A percentile compares a stretch with the other conserved stretches of the same genome.
These are phyloP conservation scores for Arachis hypogaea DNA, from an alignment of 306 rosid genomes.

Conservation along the genomic window DNA sequence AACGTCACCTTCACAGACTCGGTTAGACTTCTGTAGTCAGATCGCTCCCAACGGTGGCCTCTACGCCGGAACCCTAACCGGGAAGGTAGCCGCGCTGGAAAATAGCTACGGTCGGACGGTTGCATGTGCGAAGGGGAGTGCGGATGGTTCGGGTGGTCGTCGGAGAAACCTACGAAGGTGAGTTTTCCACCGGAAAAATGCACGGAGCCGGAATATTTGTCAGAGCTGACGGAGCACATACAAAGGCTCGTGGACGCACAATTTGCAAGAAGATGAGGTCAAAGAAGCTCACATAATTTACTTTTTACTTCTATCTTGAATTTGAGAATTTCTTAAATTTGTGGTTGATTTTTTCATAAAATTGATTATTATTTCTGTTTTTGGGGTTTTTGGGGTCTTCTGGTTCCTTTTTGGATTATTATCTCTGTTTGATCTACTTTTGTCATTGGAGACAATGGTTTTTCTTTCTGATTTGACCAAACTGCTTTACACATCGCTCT, in stretches of 20 bases:
- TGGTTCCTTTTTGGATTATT: no score
- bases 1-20: neutral
- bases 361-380: no score
- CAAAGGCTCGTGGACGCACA: slow-evolving; percentile 50
- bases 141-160: slow-evolving; percentile 59
- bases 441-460: no score
- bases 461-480: no score
- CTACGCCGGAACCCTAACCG: slow-evolving; percentile 45
- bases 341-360: no score
- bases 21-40: slow-evolving; percentile 39
- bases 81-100: slow-evolving; percentile 46
- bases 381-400: no score
- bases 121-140: slow-evolving; percentile 61
- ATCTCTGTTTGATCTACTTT: no score
- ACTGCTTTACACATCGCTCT: no score
- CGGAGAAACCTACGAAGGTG: slow-evolving; percentile 55
- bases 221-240: slow-evolving; percentile 47
- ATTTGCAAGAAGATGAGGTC: slow-evolving; percentile 52
- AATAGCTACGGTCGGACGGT: slow-evolving; percentile 56
- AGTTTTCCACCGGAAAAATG: slow-evolving; percentile 44
- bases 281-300: no score
- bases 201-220: slow-evolving; percentile 49
- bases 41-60: slow-evolving; percentile 48
- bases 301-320: no score
- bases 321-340: no score